phyloP scores from a whole-genome alignment of 2,329 filamentous ascomycete species.

The Aspergillus calidoustus region DNA sequence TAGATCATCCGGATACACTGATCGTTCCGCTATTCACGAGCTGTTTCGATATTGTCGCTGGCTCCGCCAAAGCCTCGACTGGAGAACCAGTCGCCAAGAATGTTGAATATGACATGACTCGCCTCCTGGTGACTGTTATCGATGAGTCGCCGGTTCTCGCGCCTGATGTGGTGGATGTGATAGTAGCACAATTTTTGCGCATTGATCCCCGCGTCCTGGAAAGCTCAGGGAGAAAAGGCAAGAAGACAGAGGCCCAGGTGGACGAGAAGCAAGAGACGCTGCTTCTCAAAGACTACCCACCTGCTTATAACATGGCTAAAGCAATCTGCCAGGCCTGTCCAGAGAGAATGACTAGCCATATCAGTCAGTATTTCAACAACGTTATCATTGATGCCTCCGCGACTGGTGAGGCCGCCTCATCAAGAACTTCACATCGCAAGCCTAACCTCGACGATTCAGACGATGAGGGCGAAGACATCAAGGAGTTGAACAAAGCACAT shows the following conservation, averaged over 20 bases:
- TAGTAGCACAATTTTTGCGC: constrained; percentile 93
- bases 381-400: constrained; percentile 88
- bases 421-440: constrained; percentile 48
- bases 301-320: constrained; percentile 96
- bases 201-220: constrained; percentile 69
- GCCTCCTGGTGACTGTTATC: constrained; percentile 80
- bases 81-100: constrained; percentile 89
- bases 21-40: constrained; percentile 81
- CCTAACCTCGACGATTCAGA: constrained; percentile 64
- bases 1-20: constrained; percentile 79
- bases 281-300: constrained; percentile 82
- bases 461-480: constrained; percentile 79
- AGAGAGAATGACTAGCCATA: constrained; percentile 92
- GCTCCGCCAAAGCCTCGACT: constrained; percentile 71
- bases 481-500: constrained; percentile 88
- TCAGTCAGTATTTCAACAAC: constrained; percentile 96
- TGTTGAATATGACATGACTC: constrained; percentile 89
- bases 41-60: constrained; percentile 90
- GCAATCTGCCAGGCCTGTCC: constrained; percentile 86
- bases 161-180: constrained; percentile 82
- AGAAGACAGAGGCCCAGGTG: constrained; percentile 56
- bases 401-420: constrained; percentile 59
- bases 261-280: constrained; percentile 83
- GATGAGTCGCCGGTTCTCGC: constrained; percentile 83
- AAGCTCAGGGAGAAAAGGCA: constrained; percentile 62